phyloP scores from a whole-genome alignment of 257 asterid genomes.

The Solanum rostratum region DNA sequence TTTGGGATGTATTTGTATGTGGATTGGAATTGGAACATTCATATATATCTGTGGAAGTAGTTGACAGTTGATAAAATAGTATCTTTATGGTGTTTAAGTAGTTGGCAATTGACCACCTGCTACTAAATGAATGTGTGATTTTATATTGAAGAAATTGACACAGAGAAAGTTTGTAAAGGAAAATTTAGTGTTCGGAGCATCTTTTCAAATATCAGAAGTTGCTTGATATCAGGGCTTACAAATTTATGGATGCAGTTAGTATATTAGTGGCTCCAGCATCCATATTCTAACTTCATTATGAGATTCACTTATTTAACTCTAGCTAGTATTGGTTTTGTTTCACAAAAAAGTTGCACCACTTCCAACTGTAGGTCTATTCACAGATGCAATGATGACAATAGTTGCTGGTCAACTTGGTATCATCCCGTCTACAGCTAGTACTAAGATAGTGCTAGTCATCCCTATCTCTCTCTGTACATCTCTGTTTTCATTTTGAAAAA shows the following conservation, averaged over 20 bases:
- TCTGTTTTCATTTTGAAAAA: too few species aligned
- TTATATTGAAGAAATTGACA: too few species aligned
- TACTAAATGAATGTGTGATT: too few species aligned
- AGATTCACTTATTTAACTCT: not conserved
- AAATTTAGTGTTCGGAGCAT: not conserved
- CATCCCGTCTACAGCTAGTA: not conserved
- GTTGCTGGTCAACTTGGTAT: slow-evolving; percentile 68
- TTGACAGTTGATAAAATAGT: too few species aligned
- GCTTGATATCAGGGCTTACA: not conserved
- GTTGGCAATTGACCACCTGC: too few species aligned
- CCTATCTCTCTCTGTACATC: too few species aligned
- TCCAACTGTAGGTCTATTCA: slow-evolving; percentile 73
- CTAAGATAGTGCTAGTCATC: too few species aligned
- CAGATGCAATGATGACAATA: slow-evolving; percentile 66
- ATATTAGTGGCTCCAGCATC: not conserved
- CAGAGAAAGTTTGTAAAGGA: not conserved
- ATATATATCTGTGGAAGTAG: too few species aligned
- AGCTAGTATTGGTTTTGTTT: not conserved
- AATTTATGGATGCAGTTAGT: not conserved
- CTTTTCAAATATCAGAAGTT: not conserved
- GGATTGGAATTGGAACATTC: too few species aligned
- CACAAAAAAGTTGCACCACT: slow-evolving; percentile 64
- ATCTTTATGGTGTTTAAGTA: too few species aligned
- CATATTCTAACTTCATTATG: not conserved
- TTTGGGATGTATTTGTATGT: too few species aligned